Evolutionary conservation across 805 yeast genomes (phyloP), one percentile per base, ranked within the genome.

Genomic region (Saccharomycopsis selenospora): DNA sequence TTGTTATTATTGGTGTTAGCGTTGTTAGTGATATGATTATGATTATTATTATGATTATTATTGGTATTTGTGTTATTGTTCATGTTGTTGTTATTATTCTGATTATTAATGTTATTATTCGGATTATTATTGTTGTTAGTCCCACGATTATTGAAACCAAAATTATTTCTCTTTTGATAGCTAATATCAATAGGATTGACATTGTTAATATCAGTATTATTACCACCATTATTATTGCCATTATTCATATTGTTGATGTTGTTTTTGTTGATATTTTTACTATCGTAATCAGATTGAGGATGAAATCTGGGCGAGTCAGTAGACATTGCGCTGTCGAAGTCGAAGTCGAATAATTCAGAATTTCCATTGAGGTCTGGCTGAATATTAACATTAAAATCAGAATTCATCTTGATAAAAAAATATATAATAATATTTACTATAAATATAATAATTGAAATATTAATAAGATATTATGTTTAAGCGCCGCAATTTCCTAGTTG

Each of bases 261-360:
- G 36, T 33, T 42, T 11, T 22, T 40, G 18, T 33, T 33, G 29
- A 27, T 27, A 27, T 7, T 11, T n/a, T n/a, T n/a, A 27, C 30
- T 36, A 45, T 30, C 33, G 17, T 40, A 36, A 13, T n/a, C 23
- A 27, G 4, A n/a, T n/a, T 42, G 25, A 10, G 43, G 33, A 17
- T 42, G 40, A 18, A 44, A 51, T n/a, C 23, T 29, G 17, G 50
- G 52, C 22, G 48, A 47, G 36, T 51, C 45, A 23, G 43, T 40
- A 11, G 53, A 40, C 55, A 49, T 49, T 5, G 55, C 48, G 8
- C 48, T 50, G 28, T 53, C 56, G 22, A 53, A 53, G 24, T 53
- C 56, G 27, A 50, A 53, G 42, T 53, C 56, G 29, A 53, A 53
- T 48, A 53, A 45, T 23, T 53, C 56, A 4, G 54, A 36, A 23